Base-by-base conservation (phyloP, 2,329 filamentous ascomycete genomes). In the Colletotrichum chlorophyti region DNA sequence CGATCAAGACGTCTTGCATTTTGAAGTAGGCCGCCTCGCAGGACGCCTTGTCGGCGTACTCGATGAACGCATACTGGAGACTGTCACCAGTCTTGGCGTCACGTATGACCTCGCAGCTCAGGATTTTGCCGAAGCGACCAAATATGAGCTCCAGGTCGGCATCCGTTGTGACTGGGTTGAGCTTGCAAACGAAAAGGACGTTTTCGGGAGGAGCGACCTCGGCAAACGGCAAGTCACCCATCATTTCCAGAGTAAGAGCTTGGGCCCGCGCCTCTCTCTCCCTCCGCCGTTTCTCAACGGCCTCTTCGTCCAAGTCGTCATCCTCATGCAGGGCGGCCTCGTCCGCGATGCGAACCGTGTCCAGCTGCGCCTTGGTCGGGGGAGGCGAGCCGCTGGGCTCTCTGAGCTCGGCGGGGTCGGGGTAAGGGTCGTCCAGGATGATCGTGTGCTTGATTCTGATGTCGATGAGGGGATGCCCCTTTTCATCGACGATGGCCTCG, bases 121-220 rank as follows among this genome's bases (percentile, higher is more conserved):
- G 74, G 37, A 99, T 97, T 69, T 90, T 94, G 65, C 95, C 95
- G 67, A 99, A 99, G 0, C 95, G 93, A 54, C 91, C 94, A 75
- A 99, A 99, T 63, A 99, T 98, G 64, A 98, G 83, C 71, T 97
- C 90, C 42, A 99, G 80, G 70, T 99, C 95, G 68, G 96, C 90
- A 69, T 97, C 94, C 69, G 91, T 90, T 9, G 95, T 99, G 42
- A 99, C 93, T 0, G 95, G 95, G 67, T 99, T 99, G 38, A 99
- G 82, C 73, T 99, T 99, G 88, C 95, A 99, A 38, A 99, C 93
- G 70, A 99, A 99, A 2, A 99, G 82, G 12, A 99, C 88, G 72
- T 99, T 98, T 76, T 99, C 95, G 0, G 95, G 95, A 5, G 95
- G 95, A 67, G 94, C 96, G 66, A 99, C 93, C 75, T 99, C 95